Evolutionary conservation across 2,329 filamentous ascomycete species (phyloP).

Genomic region (Cladosporium phlei): DNA sequence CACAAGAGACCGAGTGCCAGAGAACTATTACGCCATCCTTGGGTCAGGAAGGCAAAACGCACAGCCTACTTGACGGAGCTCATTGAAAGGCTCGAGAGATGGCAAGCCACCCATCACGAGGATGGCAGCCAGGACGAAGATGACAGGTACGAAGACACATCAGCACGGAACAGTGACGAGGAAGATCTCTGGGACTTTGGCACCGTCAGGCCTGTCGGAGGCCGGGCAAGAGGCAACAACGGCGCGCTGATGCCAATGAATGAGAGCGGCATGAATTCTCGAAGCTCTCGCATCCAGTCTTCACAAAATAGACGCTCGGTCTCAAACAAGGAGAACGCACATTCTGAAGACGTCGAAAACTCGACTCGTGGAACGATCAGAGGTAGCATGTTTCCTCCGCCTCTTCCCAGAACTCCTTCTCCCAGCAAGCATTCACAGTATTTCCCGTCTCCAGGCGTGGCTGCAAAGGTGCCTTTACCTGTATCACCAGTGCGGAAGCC

Average conservation of each 20-base stretch:
- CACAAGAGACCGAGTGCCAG: slow-evolving; percentile 80
- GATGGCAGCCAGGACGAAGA: slow-evolving; percentile 60
- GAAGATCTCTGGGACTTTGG: slow-evolving; percentile 99
- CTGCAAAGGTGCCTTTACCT: slow-evolving; percentile 43
- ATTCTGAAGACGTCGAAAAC: slow-evolving; percentile 29
- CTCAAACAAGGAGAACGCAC: slow-evolving; percentile 32
- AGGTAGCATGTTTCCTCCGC: slow-evolving; percentile 31
- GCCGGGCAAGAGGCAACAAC: slow-evolving; percentile 37
- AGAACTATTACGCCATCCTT: slow-evolving; percentile 83
- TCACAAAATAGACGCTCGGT: slow-evolving; percentile 31
- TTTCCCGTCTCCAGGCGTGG: slow-evolving; percentile 36
- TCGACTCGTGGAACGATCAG: slow-evolving; percentile 20
- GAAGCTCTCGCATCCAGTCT: slow-evolving; percentile 44
- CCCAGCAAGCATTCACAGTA: slow-evolving; percentile 37
- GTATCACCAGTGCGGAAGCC: slow-evolving; percentile 42
- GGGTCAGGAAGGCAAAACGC: slow-evolving; percentile 86
- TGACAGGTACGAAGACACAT: slow-evolving; percentile 43
- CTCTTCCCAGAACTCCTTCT: slow-evolving; percentile 36
- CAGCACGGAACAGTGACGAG: slow-evolving; percentile 49
- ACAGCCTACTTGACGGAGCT: slow-evolving; percentile 95
- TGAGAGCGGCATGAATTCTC: slow-evolving; percentile 73
- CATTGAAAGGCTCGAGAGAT: slow-evolving; percentile 84
- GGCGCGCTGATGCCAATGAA: slow-evolving; percentile 68
- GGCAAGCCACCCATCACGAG: slow-evolving; percentile 74
- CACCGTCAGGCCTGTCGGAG: slow-evolving; percentile 74